Conservation (phyloP, 345 rosid species). For the Acer campestre region DNA sequence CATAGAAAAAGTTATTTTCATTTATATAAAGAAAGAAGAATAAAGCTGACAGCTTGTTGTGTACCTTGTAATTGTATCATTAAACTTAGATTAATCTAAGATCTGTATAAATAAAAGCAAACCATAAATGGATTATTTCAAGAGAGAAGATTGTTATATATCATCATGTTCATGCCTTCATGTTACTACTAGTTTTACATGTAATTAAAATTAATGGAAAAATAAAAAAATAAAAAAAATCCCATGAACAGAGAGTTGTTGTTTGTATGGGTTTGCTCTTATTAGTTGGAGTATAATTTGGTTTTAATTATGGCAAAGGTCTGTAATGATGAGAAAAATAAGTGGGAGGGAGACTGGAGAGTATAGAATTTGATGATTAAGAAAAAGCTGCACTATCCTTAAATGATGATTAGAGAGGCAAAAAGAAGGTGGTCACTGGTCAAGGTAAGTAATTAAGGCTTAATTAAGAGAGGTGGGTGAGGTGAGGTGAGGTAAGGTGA, state of each 20-base stretch:
- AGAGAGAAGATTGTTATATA: too few species aligned
- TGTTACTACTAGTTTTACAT: too few species aligned
- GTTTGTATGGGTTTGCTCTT: too few species aligned
- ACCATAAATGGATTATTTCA: neutral
- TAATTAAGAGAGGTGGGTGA: slow-evolving; percentile 19
- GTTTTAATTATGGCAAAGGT: slow-evolving; percentile 12
- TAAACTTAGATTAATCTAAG: slow-evolving; percentile 32
- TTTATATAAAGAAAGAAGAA: slow-evolving; percentile 32
- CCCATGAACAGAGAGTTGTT: neutral
- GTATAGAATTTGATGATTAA: slow-evolving; percentile 24
- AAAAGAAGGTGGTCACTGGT: slow-evolving; percentile 20
- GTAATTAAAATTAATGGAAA: too few species aligned
- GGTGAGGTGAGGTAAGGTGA: neutral
- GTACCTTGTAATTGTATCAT: slow-evolving; percentile 8
- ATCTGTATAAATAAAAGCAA: slow-evolving; percentile 19
- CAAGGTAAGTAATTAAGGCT: slow-evolving; percentile 19
- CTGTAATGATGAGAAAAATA: slow-evolving; percentile 9
- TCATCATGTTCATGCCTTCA: too few species aligned
- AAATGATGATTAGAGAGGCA: slow-evolving; percentile 13
- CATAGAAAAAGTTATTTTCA: slow-evolving; percentile 26
- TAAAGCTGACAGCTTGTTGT: slow-evolving; percentile 22
- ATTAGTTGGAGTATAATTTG: too few species aligned
- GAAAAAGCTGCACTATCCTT: slow-evolving; percentile 8
- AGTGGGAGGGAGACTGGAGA: neutral
- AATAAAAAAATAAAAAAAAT: too few species aligned